Base-by-base conservation (phyloP, 164 flowering plant species). In the Dillenia turbinata region DNA sequence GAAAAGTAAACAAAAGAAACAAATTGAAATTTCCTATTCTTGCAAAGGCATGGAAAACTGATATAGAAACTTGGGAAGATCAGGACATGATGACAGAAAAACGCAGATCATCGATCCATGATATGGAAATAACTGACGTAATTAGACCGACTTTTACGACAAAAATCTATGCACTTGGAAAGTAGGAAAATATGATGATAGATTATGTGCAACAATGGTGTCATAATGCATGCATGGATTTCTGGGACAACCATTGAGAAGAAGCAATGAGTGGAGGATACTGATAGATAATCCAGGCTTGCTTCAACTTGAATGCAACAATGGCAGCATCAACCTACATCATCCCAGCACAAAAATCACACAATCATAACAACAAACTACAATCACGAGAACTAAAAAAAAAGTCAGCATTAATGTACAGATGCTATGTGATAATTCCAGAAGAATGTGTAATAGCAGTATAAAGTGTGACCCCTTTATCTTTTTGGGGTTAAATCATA, bases 261-360 rank as follows among this genome's bases (percentile, higher is more conserved):
- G 81, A 88, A 90, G 72, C 90, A 82, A 67, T 81, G 82, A 46
- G 71, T 67, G 52, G 92, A 85, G 44, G 83, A 70, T 62, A 95
- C 94, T 43, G 68, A 60, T 15, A 94, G 97, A 71, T 87, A 93
- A 17, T 87, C 90, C 44, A 68, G 65, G 46, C 61, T 70, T 73
- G 79, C 81, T 93, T 93, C 59, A 93, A 78, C 72, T 80, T 87
- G 60, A 90, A 93, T 65, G 67, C 69, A 57, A 81, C 94, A 49
- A 90, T 83, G 52, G 98, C 98, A 24, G 94, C 97, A 80, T 93
- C 97, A 70, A 93, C 97, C 98, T 90, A 67, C 60, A 82, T 33
- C 40, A 33, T 33, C 5, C 5, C 7, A 4, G 40, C 40, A 33
- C 40, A 33, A 33, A 19, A 44, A 75, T 10, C 44, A 59, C 40